Evolutionary conservation across 805 yeast species (phyloP).

Genomic region (Candida insectalens): DNA sequence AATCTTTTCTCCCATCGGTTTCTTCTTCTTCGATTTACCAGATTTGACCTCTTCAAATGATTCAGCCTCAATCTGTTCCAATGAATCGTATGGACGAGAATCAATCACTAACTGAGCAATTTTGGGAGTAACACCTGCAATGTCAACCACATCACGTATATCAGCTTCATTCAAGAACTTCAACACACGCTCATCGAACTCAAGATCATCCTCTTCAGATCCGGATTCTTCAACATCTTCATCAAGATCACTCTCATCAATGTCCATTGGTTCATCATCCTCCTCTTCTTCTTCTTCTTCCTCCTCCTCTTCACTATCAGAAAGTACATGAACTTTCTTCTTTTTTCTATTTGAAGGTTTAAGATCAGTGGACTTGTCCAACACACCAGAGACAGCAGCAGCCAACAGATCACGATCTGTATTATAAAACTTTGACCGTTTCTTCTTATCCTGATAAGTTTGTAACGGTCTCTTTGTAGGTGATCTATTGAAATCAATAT

Average conservation of each 20-base stretch:
- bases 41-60: slow-evolving; percentile 31
- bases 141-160: slow-evolving; percentile 67
- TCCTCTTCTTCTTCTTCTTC: slow-evolving; percentile 11
- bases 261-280: slow-evolving; percentile 2
- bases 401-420: too few relatives aligned
- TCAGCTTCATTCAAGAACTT: slow-evolving; percentile 75
- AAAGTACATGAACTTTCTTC: neutral
- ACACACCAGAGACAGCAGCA: too few relatives aligned
- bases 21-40: slow-evolving; percentile 27
- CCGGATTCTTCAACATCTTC: slow-evolving; percentile 20
- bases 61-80: slow-evolving; percentile 50
- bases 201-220: slow-evolving; percentile 19
- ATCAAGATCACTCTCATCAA: slow-evolving; percentile 13
- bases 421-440: too few relatives aligned
- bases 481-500: too few relatives aligned
- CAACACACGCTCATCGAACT: slow-evolving; percentile 58
- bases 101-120: slow-evolving; percentile 56
- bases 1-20: slow-evolving; percentile 63
- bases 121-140: slow-evolving; percentile 59
- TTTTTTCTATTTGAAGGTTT: slow-evolving; percentile 1
- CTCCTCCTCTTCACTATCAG: slow-evolving; percentile 1
- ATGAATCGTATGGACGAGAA: slow-evolving; percentile 57
- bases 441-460: neutral
- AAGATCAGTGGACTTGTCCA: too few relatives aligned
- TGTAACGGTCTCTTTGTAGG: neutral